Percentiles rank a stretch among this genome's conserved stretches.
Evolutionary conservation across 352 stramenopile genomes (phyloP).

Genomic region (Blastocystis sp.): DNA sequence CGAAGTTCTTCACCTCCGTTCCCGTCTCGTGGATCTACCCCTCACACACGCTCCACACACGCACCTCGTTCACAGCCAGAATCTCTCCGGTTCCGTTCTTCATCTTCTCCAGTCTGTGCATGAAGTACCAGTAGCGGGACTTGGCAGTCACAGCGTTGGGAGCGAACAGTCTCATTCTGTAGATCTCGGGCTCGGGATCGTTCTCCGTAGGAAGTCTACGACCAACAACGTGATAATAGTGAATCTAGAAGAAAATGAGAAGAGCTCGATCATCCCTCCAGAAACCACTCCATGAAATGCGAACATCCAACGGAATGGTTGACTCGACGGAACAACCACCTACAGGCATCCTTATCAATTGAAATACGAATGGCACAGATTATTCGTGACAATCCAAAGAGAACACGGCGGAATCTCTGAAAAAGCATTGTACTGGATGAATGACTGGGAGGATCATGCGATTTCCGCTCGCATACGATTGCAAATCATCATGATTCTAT

Average conservation of each 20-base stretch:
- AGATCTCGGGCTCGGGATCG: slow-evolving; percentile 90
- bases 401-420: slow-evolving; percentile 1
- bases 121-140: slow-evolving; percentile 99
- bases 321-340: neutral
- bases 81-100: slow-evolving; percentile 99
- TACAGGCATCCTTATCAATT: neutral
- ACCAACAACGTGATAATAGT: neutral
- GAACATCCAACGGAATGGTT: neutral
- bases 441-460: neutral
- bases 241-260: neutral
- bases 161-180: slow-evolving; percentile 94
- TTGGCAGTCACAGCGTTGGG: slow-evolving; percentile 90
- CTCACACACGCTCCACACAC: slow-evolving; percentile 57
- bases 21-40: slow-evolving; percentile 91
- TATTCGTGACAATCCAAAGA: neutral
- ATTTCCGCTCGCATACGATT: no score
- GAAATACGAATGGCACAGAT: neutral
- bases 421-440: neutral
- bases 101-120: slow-evolving; percentile 99
- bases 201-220: slow-evolving; percentile 68
- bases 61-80: slow-evolving; percentile 91
- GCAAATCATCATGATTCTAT: no score
- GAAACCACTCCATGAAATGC: neutral
- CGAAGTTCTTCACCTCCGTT: slow-evolving; percentile 96
- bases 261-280: neutral